These are phyloP conservation scores for Helicostylum pulchrum DNA, from an alignment of 192 early-diverging fungal genomes.

Conservation along the genomic window DNA sequence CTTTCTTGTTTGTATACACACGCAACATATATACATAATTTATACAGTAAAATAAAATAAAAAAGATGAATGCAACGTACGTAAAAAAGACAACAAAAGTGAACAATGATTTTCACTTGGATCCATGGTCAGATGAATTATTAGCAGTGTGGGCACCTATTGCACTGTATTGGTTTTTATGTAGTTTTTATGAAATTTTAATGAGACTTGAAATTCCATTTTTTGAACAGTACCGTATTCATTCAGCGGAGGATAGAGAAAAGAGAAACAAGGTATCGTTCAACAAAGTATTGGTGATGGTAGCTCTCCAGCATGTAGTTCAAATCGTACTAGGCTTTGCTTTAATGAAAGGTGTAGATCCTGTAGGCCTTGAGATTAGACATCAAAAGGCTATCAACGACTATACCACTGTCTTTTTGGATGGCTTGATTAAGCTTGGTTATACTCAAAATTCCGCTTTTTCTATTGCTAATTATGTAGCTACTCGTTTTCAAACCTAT, in stretches of 20 bases:
- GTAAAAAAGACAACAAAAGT: too few relatives aligned
- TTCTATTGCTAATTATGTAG: not conserved
- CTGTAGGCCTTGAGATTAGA: not conserved
- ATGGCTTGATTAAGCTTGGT: not conserved
- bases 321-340: conserved; percentile 49
- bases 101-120: not conserved
- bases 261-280: conserved; percentile 65
- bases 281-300: conserved; percentile 56
- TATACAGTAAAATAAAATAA: too few relatives aligned
- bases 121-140: conserved; percentile 43
- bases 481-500: not conserved
- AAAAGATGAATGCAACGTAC: too few relatives aligned
- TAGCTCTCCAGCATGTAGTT: conserved; percentile 65
- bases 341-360: conserved; percentile 16
- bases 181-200: conserved; percentile 58
- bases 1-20: too few relatives aligned
- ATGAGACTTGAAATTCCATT: conserved; percentile 54
- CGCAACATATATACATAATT: too few relatives aligned
- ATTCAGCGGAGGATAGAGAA: conserved; percentile 46
- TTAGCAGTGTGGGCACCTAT: conserved; percentile 55
- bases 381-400: not conserved
- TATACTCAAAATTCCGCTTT: not conserved
- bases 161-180: conserved; percentile 68
- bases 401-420: not conserved
- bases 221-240: conserved; percentile 71